These are phyloP conservation scores for Davidsoniella neocaledoniae DNA, from an alignment of 2,329 filamentous ascomycete genomes.

Conservation along the genomic window DNA sequence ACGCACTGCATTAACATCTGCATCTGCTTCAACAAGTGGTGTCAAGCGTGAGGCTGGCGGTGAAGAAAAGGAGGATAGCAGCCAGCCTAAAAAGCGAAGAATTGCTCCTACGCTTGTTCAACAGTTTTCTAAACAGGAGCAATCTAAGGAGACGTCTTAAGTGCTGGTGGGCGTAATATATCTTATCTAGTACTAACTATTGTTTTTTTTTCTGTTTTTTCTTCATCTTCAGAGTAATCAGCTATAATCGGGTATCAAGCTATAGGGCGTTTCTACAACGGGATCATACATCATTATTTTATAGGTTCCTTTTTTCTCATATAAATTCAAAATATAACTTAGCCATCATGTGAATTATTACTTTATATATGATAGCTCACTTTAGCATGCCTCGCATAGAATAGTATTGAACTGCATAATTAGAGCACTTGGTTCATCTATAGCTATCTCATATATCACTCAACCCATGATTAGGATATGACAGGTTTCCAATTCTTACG, in stretches of 20 bases:
- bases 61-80: slow-evolving; percentile 34
- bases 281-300: too few species aligned
- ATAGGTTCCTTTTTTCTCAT: too few species aligned
- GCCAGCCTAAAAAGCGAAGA: slow-evolving; percentile 49
- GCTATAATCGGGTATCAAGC: too few species aligned
- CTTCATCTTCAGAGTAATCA: too few species aligned
- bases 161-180: neutral
- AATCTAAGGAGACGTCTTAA: neutral
- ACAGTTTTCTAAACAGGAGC: slow-evolving; percentile 3
- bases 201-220: too few species aligned
- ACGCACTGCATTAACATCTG: slow-evolving; percentile 26
- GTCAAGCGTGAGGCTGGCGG: slow-evolving; percentile 41
- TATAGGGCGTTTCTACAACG: too few species aligned
- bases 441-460: neutral
- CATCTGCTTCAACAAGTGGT: slow-evolving; percentile 19
- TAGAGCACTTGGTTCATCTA: too few species aligned
- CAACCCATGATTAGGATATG: slow-evolving; percentile 18
- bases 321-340: too few species aligned
- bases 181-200: neutral
- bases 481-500: slow-evolving; percentile 43
- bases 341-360: too few species aligned
- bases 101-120: slow-evolving; percentile 42
- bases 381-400: too few species aligned
- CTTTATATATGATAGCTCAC: too few species aligned
- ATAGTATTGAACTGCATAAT: too few species aligned